phyloP scores from a whole-genome alignment of 2,329 filamentous ascomycete genomes.

The Juglanconis juglandina region DNA sequence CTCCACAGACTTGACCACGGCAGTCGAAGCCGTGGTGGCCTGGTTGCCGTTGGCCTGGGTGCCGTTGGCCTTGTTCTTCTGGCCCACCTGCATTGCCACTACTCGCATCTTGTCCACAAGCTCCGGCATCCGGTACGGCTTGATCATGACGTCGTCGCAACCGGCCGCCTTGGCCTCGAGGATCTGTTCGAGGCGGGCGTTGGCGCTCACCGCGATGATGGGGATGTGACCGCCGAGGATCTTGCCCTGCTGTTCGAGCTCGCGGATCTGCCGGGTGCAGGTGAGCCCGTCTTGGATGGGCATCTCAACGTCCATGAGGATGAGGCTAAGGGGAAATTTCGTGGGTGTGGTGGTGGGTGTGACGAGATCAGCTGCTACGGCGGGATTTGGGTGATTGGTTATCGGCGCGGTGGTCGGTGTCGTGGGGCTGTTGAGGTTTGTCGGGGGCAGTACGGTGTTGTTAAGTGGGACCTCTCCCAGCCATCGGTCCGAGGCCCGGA shows the following conservation, averaged over 20 bases:
- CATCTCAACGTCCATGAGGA: conserved; percentile 78
- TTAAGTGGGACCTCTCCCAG: conserved; percentile 2
- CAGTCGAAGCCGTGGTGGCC: not conserved
- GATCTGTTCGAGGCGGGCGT: conserved; percentile 62
- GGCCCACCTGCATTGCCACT: conserved; percentile 33
- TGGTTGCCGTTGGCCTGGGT: not conserved
- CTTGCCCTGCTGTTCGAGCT: conserved; percentile 53
- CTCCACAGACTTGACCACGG: not conserved
- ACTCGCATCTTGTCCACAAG: conserved; percentile 57
- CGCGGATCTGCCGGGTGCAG: conserved; percentile 62
- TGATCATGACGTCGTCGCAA: conserved; percentile 66
- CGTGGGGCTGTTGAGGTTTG: not conserved
- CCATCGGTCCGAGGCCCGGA: conserved; percentile 32
- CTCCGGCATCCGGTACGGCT: conserved; percentile 65
- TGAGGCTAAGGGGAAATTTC: conserved; percentile 49
- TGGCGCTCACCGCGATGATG: conserved; percentile 66
- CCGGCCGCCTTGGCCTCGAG: conserved; percentile 47
- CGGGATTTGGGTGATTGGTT: not conserved
- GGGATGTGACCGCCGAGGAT: conserved; percentile 53
- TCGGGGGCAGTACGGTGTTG: not conserved
- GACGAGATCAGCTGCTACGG: not conserved
- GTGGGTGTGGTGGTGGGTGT: conserved; percentile 4
- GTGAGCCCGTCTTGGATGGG: conserved; percentile 69
- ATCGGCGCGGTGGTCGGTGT: conserved; percentile 3
- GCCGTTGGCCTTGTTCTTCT: conserved; percentile 14